These are phyloP conservation scores for Nicotiana paniculata DNA, from an alignment of 257 asterid genomes.

Conservation along the genomic window DNA sequence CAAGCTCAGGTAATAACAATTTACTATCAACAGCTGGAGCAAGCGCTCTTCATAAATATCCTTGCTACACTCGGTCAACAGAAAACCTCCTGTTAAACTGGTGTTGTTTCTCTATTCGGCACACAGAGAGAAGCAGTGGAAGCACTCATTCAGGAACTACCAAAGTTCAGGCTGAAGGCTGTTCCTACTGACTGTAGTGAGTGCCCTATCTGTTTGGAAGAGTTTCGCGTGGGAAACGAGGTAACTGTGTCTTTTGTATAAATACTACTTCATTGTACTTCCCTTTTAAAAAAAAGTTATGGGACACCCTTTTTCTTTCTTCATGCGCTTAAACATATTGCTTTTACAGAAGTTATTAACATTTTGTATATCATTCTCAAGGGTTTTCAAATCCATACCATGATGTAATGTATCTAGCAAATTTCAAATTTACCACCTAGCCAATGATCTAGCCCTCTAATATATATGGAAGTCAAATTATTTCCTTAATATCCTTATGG, in stretches of 20 bases:
- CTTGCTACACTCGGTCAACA: background rate
- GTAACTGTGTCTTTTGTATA: conserved; percentile 11
- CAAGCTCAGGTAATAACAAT: conserved; percentile 67
- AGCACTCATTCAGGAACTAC: conserved; percentile 81
- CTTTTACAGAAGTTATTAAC: background rate
- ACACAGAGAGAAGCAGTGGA: conserved; percentile 79
- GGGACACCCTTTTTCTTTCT: background rate
- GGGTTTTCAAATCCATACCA: background rate
- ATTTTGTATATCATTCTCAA: background rate
- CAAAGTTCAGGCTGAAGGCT: conserved; percentile 65
- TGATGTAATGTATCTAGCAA: background rate
- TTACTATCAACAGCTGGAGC: conserved; percentile 8
- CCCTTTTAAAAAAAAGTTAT: background rate
- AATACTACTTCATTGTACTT: background rate
- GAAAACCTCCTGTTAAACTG: background rate
- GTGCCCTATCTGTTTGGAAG: conserved; percentile 78
- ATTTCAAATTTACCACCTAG: background rate
- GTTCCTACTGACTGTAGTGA: conserved; percentile 80
- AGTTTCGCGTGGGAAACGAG: conserved; percentile 68
- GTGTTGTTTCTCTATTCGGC: conserved; percentile 6
- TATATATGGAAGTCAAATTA: background rate
- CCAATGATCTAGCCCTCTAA: background rate
- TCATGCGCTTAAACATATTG: background rate
- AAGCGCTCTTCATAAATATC: background rate
- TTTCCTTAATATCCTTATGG: background rate